phyloP scores from a whole-genome alignment of 2,329 filamentous ascomycete species.

The Sporothrix mexicana region DNA sequence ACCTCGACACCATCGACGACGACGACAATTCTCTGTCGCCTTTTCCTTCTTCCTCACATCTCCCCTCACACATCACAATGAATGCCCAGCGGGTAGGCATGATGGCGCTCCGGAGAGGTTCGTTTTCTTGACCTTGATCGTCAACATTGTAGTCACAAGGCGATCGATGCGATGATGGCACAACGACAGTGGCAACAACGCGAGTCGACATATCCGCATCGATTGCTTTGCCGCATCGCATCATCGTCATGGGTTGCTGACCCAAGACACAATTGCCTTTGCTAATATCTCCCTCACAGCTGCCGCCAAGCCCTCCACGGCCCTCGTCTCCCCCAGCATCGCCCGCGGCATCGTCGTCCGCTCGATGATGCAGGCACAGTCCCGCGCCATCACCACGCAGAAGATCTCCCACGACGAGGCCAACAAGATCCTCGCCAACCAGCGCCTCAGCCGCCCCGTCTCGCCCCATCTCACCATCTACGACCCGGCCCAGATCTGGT shows the following conservation, averaged over 20 bases:
- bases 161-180: not conserved
- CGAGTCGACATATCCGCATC: not conserved
- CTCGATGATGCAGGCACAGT: slow-evolving; percentile 41
- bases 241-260: too few relatives aligned
- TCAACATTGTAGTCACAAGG: not conserved
- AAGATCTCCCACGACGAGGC: slow-evolving; percentile 61
- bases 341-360: slow-evolving; percentile 54
- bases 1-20: slow-evolving; percentile 26
- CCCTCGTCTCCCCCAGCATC: slow-evolving; percentile 56
- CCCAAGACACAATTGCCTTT: not conserved
- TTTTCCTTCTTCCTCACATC: slow-evolving; percentile 37
- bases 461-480: slow-evolving; percentile 88
- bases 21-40: slow-evolving; percentile 30
- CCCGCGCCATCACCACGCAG: slow-evolving; percentile 61
- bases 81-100: slow-evolving; percentile 63
- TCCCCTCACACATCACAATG: slow-evolving; percentile 50
- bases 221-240: not conserved
- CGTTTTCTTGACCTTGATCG: slow-evolving; percentile 36
- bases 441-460: slow-evolving; percentile 81
- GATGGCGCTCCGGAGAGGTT: slow-evolving; percentile 65
- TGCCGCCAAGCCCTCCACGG: slow-evolving; percentile 53
- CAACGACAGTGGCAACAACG: not conserved
- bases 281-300: slow-evolving; percentile 35
- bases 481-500: slow-evolving; percentile 84
- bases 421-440: slow-evolving; percentile 73